phyloP scores from a whole-genome alignment of 352 stramenopile species.

The Peronospora belbahrii region DNA sequence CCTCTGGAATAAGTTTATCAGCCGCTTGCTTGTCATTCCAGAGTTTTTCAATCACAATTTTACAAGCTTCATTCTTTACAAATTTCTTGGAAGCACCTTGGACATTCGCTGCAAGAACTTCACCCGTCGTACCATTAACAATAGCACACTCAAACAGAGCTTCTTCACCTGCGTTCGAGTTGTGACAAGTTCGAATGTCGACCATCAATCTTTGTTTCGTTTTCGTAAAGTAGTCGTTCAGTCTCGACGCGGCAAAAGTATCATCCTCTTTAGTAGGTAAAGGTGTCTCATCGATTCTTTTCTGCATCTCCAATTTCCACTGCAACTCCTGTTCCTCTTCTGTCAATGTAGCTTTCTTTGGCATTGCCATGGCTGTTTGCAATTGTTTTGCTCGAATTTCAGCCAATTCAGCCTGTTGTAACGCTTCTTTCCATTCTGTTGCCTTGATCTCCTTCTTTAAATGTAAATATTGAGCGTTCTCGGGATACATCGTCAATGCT shows the following conservation, averaged over 20 bases:
- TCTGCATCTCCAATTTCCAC: conserved; percentile 24
- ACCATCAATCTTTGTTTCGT: conserved; percentile 55
- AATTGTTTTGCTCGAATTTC: conserved; percentile 27
- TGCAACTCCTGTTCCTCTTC: conserved; percentile 40
- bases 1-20: conserved; percentile 40
- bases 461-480: conserved; percentile 42
- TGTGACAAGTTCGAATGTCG: conserved; percentile 34
- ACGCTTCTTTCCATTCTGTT: conserved; percentile 20
- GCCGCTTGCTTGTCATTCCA: conserved; percentile 63
- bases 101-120: conserved; percentile 43
- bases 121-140: conserved; percentile 29
- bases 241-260: conserved; percentile 26
- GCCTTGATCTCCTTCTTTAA: conserved; percentile 42
- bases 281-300: conserved; percentile 29
- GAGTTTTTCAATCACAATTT: conserved; percentile 63
- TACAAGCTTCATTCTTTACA: conserved; percentile 59
- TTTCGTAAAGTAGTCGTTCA: conserved; percentile 58
- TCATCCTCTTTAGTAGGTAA: conserved; percentile 66
- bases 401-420: conserved; percentile 26
- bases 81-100: conserved; percentile 55
- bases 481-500: conserved; percentile 32
- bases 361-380: conserved; percentile 3
- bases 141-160: conserved; percentile 57
- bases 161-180: conserved; percentile 47
- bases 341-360: conserved; percentile 9